Evolutionary conservation across 192 early-diverging fungal species (phyloP), one percentile per base, ranked within the genome.

Genomic region (Umbelopsis vinacea): DNA sequence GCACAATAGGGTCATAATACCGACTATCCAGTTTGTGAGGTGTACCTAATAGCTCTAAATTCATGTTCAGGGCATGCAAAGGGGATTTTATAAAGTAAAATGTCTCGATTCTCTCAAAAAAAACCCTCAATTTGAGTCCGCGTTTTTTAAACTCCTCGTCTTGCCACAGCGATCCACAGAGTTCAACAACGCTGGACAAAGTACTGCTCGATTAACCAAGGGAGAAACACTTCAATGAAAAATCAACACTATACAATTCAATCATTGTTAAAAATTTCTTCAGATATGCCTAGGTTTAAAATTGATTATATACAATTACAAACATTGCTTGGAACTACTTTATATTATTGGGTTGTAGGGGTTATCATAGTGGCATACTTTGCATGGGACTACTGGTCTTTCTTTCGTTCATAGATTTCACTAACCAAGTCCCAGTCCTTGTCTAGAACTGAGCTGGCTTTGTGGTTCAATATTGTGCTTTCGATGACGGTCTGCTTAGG

Each of bases 341-440:
- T 63, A 63, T 63, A 63, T 63, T 63, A 63, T 63, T 43, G 11
- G 11, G 40, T 40, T 1, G 40, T 1, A 17, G 9, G 57, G 57
- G 29, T 37, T 63, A 63, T 63, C 57, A 8, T 63, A 37, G 19
- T 11, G 29, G 17, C 19, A 63, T 63, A 29, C 0, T 11, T 12
- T 43, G 40, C 6, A 29, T 11, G 40, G 57, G 57, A 37, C 57
- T 63, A 63, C 35, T 63, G 57, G 26, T 63, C 57, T 17, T 63
- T 63, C 57, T 52, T 40, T 37, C 74, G 74, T 38, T 79, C 77
- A 71, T 79, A 79, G 33, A 79, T 74, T 33, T 79, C 77, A 60
- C 77, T 79, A 26, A 79, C 55, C 26, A 74, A 50, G 66, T 79
- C 77, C 77, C 77, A 79, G 12, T 79, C 77, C 21, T 66, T 70